Conservation (phyloP, 2,329 filamentous ascomycete species). For the Biscogniauxia marginata region DNA sequence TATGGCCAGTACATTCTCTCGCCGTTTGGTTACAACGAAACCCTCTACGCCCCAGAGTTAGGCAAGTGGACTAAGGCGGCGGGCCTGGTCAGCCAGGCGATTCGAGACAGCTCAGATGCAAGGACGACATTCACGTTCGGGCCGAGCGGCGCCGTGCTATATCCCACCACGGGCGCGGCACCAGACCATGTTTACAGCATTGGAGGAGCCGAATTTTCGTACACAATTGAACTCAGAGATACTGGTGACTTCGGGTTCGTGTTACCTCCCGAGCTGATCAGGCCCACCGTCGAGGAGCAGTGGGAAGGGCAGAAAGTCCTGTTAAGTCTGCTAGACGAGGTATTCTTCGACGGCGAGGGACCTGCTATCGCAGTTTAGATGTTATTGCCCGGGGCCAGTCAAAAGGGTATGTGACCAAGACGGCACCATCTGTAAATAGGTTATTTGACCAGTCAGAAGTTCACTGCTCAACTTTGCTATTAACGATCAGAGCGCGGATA, state of each 20-base stretch:
- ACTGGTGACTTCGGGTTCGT: conserved; percentile 27
- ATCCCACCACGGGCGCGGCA: conserved; percentile 25
- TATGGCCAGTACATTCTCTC: conserved; percentile 55
- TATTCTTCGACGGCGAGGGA: conserved; percentile 35
- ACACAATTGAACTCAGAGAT: conserved; percentile 28
- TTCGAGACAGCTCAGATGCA: conserved; percentile 33
- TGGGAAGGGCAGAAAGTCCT: conserved; percentile 38
- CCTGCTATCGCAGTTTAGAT: conserved; percentile 5
- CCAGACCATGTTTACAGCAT: conserved; percentile 27
- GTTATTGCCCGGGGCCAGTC: too few relatives aligned
- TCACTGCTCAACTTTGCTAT: too few relatives aligned
- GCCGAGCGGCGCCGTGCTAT: conserved; percentile 25
- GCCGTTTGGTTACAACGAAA: conserved; percentile 55
- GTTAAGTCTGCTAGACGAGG: conserved; percentile 32
- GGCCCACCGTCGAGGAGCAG: conserved; percentile 26
- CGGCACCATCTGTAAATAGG: too few relatives aligned
- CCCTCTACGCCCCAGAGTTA: conserved; percentile 40
- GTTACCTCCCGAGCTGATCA: conserved; percentile 25
- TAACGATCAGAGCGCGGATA: too few relatives aligned
- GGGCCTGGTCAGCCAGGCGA: conserved; percentile 34
- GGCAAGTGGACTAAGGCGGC: conserved; percentile 38
- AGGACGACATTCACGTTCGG: conserved; percentile 26
- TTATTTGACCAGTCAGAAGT: too few relatives aligned
- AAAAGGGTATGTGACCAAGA: too few relatives aligned
- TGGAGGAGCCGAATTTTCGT: conserved; percentile 25